Percentiles rank a stretch among this genome's conserved stretches.
Conservation (phyloP, 208 protist genomes). For the Trypanosoma avium region DNA sequence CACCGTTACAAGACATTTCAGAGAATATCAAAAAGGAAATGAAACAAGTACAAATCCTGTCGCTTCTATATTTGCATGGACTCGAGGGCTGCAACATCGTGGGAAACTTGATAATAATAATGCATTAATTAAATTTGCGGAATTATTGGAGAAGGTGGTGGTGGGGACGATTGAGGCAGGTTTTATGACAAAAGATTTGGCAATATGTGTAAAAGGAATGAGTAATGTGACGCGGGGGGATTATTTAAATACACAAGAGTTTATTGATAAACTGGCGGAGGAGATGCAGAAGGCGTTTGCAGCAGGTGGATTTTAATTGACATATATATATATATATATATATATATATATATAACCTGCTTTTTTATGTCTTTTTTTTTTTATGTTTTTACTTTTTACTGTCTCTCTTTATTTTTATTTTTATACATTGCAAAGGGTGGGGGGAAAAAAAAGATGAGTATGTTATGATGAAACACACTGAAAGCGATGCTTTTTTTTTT, state of each 20-base stretch:
- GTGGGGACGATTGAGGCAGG: conserved; percentile 86
- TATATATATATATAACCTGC: too few relatives aligned
- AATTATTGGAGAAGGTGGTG: conserved; percentile 80
- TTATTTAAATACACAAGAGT: conserved; percentile 89
- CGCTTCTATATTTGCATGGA: conserved; percentile 93
- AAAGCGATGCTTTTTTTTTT: too few relatives aligned
- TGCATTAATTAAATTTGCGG: conserved; percentile 73
- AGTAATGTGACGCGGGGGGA: conserved; percentile 50
- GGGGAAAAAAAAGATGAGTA: too few relatives aligned
- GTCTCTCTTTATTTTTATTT: too few relatives aligned
- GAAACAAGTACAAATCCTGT: conserved; percentile 91
- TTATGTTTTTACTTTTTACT: too few relatives aligned
- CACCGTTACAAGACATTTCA: conserved; percentile 91
- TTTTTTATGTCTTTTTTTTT: too few relatives aligned
- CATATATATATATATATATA: too few relatives aligned
- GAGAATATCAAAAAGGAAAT: conserved; percentile 80
- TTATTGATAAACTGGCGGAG: conserved; percentile 56
- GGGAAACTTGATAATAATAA: conserved; percentile 56
- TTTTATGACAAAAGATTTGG: conserved; percentile 94
- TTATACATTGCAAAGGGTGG: too few relatives aligned
- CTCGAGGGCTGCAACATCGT: conserved; percentile 81
- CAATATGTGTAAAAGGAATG: conserved; percentile 90
- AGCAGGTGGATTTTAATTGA: conserved; percentile 40
- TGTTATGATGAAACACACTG: too few relatives aligned
- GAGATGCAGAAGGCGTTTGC: conserved; percentile 48